Evolutionary conservation across 2,329 filamentous ascomycete genomes (phyloP), one percentile per base, ranked within the genome.

Genomic region (Epicoccum nigrum): DNA sequence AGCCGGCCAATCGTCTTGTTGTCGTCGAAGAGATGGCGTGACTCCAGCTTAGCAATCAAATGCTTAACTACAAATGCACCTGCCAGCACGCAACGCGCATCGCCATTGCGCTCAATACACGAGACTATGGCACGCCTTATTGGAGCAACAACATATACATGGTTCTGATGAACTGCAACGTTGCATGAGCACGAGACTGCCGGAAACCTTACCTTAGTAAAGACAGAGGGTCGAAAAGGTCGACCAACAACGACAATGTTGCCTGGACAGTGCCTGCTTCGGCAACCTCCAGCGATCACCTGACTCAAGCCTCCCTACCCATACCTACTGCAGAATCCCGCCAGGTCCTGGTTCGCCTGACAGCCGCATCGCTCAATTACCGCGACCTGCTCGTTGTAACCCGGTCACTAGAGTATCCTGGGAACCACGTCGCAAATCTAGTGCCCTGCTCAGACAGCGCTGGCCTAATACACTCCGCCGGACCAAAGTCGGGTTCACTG

Each of bases 351-450:
- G 31, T 65, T 31, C 51, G 46, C 11, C 53, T 68, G 17, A 64
- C 55, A 15, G 64, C 65, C 19, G 59, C 55, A 6, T 56, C 63
- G 15, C 56, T 67, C n/a, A 68, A 68, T 28, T 68, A 55, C 39
- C 56, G 65, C 37, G 65, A 68, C 34, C 19, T 64, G 21, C 51
- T 61, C 9, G 19, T 61, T 13, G 31, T 34, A 15, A 55, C 42
- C 8, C 59, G 46, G 20, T 54, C 58, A 7, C 51, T 51, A 4
- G 38, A 47, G 23, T 62, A 64, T 20, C 54, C 63, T 27, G 51
- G 40, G 7, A 27, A 45, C 37, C 54, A 62, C 38, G 54, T 45
- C 27, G 13, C 52, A 3, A 16, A 51, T 21, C 54, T 64, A 3
- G 45, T 64, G 4, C 59, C 61, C 8, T 50, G 61, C 35, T 51